phyloP scores from a whole-genome alignment of 306 rosid genomes.

The Mimosa bimucronata region DNA sequence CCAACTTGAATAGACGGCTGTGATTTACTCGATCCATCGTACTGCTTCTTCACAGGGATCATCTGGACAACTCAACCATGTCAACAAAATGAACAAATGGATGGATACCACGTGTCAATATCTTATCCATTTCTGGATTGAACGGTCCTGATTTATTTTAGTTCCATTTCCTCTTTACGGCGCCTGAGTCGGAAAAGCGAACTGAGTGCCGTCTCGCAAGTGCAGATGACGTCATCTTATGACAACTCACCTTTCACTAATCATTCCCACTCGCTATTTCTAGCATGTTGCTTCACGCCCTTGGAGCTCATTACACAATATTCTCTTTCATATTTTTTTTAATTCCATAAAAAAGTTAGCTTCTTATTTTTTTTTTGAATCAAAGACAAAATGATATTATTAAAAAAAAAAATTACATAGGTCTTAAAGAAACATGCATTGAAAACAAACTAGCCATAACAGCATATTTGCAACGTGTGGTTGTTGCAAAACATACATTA shows the following conservation, averaged over 20 bases:
- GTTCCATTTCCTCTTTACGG: not conserved
- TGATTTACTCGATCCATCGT: not conserved
- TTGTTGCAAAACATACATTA: too few relatives aligned
- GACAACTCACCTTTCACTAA: not conserved
- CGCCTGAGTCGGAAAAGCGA: not conserved
- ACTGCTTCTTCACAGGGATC: not conserved
- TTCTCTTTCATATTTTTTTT: not conserved
- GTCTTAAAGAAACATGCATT: too few relatives aligned
- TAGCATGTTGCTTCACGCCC: not conserved
- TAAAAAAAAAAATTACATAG: too few relatives aligned
- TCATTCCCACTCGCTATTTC: not conserved
- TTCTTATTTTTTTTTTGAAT: too few relatives aligned
- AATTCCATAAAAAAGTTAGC: not conserved
- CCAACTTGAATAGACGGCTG: not conserved
- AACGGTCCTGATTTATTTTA: not conserved
- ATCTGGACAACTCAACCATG: not conserved
- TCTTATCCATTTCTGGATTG: not conserved
- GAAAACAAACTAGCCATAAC: too few relatives aligned
- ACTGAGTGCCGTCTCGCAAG: not conserved
- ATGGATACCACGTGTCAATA: not conserved
- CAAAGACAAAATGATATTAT: too few relatives aligned
- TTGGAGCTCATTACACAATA: not conserved
- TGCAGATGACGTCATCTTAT: not conserved
- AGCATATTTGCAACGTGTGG: too few relatives aligned
- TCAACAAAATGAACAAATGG: not conserved